Percentiles rank a stretch among this genome's conserved stretches.
Evolutionary conservation across 257 asterid species (phyloP).

Genomic region (Scutellaria minor): DNA sequence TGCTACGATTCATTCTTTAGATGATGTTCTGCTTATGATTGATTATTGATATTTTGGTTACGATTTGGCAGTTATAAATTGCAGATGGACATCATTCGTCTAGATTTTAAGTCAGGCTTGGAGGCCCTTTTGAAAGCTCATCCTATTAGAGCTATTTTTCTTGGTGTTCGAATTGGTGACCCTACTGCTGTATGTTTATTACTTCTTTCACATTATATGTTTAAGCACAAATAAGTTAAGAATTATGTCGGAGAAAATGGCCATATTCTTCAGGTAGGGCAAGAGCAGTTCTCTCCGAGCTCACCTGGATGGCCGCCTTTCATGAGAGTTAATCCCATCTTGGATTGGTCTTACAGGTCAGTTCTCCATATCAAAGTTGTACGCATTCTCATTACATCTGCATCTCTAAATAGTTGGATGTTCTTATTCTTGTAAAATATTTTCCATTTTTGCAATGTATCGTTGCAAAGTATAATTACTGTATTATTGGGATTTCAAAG

Average conservation of each 20-base stretch:
- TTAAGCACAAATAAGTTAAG: conserved; percentile 20
- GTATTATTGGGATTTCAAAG: conserved; percentile 8
- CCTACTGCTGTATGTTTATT: conserved; percentile 78
- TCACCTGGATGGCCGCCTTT: conserved; percentile 98
- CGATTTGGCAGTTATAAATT: conserved; percentile 66
- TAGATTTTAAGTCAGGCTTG: conserved; percentile 89
- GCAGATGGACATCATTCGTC: conserved; percentile 82
- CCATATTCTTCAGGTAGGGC: conserved; percentile 74
- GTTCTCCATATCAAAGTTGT: conserved; percentile 21
- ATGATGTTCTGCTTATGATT: conserved; percentile 8
- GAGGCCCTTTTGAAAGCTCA: conserved; percentile 77
- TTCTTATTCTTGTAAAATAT: conserved; percentile 3
- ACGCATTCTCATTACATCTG: conserved; percentile 20
- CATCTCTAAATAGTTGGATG: conserved; percentile 17
- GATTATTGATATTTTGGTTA: conserved; percentile 33
- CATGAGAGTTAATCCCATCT: conserved; percentile 97
- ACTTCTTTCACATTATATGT: conserved; percentile 26
- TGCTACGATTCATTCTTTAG: not conserved
- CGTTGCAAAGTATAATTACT: conserved; percentile 11
- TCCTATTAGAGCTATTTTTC: conserved; percentile 84
- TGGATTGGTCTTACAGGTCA: conserved; percentile 99
- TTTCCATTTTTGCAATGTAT: not conserved
- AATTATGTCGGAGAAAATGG: conserved; percentile 11
- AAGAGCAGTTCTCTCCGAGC: conserved; percentile 96
- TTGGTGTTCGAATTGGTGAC: conserved; percentile 95